phyloP scores from a whole-genome alignment of 2,329 filamentous ascomycete genomes.

The Botrytis fragariae region DNA sequence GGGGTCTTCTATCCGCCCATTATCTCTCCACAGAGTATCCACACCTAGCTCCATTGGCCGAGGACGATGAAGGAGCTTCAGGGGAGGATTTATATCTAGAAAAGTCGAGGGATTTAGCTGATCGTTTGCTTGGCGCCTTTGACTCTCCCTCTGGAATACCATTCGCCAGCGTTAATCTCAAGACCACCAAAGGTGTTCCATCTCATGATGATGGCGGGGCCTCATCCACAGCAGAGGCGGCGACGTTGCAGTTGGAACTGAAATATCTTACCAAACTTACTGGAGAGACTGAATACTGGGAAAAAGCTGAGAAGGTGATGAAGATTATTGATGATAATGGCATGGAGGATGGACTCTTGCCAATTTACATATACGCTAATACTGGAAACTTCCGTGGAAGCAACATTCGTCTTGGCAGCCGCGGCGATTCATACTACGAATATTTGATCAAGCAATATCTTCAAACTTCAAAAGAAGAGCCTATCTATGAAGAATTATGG shows the following conservation, averaged over 20 bases:
- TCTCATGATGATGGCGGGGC: constrained; percentile 85
- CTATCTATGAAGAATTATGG: constrained; percentile 90
- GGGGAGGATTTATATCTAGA: constrained; percentile 94
- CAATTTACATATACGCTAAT: constrained; percentile 83
- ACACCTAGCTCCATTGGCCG: constrained; percentile 68
- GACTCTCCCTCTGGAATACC: constrained; percentile 84
- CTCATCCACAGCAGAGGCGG: constrained; percentile 90
- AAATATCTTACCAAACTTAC: constrained; percentile 96
- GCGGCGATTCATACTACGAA: constrained; percentile 97
- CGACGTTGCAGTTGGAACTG: constrained; percentile 90
- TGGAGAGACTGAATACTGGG: constrained; percentile 90
- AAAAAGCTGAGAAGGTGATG: constrained; percentile 88
- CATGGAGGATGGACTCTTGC: constrained; percentile 76
- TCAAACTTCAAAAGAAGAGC: constrained; percentile 84
- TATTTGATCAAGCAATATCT: constrained; percentile 98
- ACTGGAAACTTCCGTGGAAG: constrained; percentile 75
- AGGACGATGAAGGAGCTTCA: constrained; percentile 67
- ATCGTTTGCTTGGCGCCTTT: constrained; percentile 82
- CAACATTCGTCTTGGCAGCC: constrained; percentile 88
- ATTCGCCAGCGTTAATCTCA: constrained; percentile 85
- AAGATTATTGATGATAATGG: constrained; percentile 82
- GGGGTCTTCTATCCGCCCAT: constrained; percentile 87
- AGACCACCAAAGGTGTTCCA: constrained; percentile 68
- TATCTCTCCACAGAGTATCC: constrained; percentile 87
- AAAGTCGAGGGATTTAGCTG: constrained; percentile 89